Base-by-base conservation (phyloP, 176 grass and related monocot genomes). In the Tuctoria greenei region DNA sequence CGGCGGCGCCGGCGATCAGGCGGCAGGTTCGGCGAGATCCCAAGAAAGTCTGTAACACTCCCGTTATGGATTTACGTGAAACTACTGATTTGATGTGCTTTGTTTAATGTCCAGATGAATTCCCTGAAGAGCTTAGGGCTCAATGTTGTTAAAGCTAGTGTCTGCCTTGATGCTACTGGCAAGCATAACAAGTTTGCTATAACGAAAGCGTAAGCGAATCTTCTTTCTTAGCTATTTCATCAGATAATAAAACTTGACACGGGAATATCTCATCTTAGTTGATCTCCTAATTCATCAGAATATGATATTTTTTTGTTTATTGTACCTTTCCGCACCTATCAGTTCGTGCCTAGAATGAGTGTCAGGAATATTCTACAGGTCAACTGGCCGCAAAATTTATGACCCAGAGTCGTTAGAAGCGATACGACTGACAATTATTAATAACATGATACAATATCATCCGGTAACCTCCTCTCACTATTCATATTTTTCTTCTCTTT, bases 351-450 rank as follows among this genome's bases (percentile, higher is more conserved):
- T 84, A 83, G 71, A 84, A 74, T 89, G 83, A 87, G 79, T 89
- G 79, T 82, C 69, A 79, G 15, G 69, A 79, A 84, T 87, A 86
- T 37, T 77, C 61, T 89, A 92, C 87, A 99, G 95, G 91, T 95
- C 79, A 35, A 92, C 85, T 60, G 95, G 95, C 69, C 95, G 95
- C 79, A 99, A 99, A 78, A 91, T 99, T 72, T 79, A 85, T 83
- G 91, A 99, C 27, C 95, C 95, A 26, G 91, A 99, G 79, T 86
- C 95, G 82, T 79, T 99, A 82, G 95, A 99, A 91, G 87, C 87
- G 23, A 85, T 99, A 79, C 92, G 95, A 10, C 74, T 95, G 73
- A 99, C 95, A 18, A 95, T 99, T 86, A 99, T 99, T 77, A 95
- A 92, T 72, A 92, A 86, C 71, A 86, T 99, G 95, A 69, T 99